phyloP scores from a whole-genome alignment of 176 grass and related monocot species.

The Rhynchospora tenuis region DNA sequence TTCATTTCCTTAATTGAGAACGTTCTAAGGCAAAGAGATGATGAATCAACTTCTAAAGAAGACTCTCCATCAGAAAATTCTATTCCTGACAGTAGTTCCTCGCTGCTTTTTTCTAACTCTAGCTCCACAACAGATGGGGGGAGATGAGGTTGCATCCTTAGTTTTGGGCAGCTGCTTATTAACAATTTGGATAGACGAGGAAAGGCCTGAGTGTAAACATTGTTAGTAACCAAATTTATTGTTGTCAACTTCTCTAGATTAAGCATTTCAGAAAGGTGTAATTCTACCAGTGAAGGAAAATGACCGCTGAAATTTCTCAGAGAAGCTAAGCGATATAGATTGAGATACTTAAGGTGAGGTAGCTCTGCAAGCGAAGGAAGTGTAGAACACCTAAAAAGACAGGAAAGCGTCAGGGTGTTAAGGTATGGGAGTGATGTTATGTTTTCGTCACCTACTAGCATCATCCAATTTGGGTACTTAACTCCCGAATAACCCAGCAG shows the following conservation, averaged over 20 bases:
- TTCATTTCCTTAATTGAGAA: neutral
- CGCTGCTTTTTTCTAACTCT: neutral
- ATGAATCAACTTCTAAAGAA: neutral
- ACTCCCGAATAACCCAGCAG: neutral
- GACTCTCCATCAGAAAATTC: neutral
- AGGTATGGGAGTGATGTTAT: neutral
- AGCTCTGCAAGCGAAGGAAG: neutral
- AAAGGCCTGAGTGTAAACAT: neutral
- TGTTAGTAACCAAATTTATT: neutral
- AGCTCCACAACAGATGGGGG: neutral
- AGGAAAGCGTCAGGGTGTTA: neutral
- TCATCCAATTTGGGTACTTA: neutral
- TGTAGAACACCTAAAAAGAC: neutral
- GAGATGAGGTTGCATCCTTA: neutral
- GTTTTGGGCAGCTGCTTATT: neutral
- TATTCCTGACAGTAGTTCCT: neutral
- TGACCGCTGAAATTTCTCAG: neutral
- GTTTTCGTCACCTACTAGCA: neutral
- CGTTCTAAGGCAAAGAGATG: neutral
- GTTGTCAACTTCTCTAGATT: neutral
- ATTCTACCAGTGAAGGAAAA: neutral
- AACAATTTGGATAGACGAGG: neutral
- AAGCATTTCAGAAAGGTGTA: neutral
- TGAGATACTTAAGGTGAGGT: neutral
- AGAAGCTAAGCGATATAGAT: fast-evolving